A percentile compares a stretch with the other conserved stretches of the same genome.
Evolutionary conservation across 2,329 filamentous ascomycete genomes (phyloP).

Genomic region (Hansfordia pulvinata): DNA sequence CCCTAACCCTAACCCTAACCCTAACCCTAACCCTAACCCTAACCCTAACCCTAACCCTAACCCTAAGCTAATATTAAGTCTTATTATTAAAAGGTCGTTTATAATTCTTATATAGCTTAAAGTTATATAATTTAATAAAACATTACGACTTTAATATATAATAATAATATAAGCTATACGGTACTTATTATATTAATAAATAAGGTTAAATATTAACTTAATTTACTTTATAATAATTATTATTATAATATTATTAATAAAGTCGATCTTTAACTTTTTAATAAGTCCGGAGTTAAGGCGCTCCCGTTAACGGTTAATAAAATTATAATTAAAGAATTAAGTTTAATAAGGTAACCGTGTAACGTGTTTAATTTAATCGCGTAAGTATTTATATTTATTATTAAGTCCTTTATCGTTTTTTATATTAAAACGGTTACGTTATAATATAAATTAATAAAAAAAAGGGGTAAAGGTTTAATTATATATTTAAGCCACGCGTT

Average conservation of each 20-base stretch:
- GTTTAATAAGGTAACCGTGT: too few species aligned
- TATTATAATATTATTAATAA: neutral
- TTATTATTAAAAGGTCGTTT: neutral
- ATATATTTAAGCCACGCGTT: too few species aligned
- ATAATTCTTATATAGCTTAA: too few species aligned
- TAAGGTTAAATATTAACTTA: neutral
- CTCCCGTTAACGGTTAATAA: too few species aligned
- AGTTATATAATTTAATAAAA: neutral
- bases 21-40: constrained; percentile 7
- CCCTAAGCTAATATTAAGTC: constrained; percentile 1
- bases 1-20: constrained; percentile 7
- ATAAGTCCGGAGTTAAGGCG: too few species aligned
- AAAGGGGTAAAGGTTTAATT: too few species aligned
- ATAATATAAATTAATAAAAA: too few species aligned
- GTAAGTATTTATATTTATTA: too few species aligned
- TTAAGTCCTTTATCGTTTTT: too few species aligned
- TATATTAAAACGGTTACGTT: too few species aligned
- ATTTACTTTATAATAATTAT: neutral
- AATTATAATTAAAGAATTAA: too few species aligned
- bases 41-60: constrained; percentile 7
- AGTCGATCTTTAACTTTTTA: neutral
- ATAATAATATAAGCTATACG: neutral
- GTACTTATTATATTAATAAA: neutral
- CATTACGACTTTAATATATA: neutral
- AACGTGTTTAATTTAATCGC: too few species aligned